Evolutionary conservation across 1,139 yeast genomes (phyloP).

Genomic region (Taphrina confusa): DNA sequence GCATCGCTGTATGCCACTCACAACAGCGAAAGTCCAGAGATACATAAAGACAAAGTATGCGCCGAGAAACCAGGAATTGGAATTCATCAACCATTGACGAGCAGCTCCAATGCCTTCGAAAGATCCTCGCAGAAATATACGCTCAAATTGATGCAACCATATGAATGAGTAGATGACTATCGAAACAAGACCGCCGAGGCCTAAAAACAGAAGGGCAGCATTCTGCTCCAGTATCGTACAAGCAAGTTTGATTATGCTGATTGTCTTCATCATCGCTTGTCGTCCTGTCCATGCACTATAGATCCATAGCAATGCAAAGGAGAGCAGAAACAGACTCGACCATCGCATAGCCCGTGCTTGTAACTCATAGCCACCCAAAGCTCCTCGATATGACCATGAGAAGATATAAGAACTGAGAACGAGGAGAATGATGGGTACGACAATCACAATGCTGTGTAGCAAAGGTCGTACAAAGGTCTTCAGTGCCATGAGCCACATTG

Average conservation of each 20-base stretch:
- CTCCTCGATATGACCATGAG: constrained; percentile 47
- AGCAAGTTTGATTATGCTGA: constrained; percentile 48
- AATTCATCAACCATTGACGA: constrained; percentile 44
- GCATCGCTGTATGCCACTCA: constrained; percentile 48
- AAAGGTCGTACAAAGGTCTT: constrained; percentile 45
- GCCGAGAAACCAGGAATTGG: constrained; percentile 47
- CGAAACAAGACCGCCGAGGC: constrained; percentile 44
- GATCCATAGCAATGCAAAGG: constrained; percentile 46
- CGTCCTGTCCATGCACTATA: constrained; percentile 46
- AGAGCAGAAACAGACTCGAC: constrained; percentile 46
- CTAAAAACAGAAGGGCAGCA: constrained; percentile 44
- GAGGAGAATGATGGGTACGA: constrained; percentile 46
- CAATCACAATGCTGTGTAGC: constrained; percentile 46
- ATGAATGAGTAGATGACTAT: constrained; percentile 46
- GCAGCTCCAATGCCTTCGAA: constrained; percentile 42
- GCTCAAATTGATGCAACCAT: constrained; percentile 48
- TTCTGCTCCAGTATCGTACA: constrained; percentile 47
- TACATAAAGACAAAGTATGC: constrained; percentile 48
- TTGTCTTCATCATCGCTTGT: constrained; percentile 46
- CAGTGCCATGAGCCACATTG: constrained; percentile 47
- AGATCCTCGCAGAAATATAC: constrained; percentile 48
- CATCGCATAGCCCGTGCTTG: constrained; percentile 50
- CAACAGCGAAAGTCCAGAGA: constrained; percentile 52
- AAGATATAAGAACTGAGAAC: constrained; percentile 45
- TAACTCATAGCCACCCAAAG: constrained; percentile 46